These are phyloP conservation scores for Venturia nashicola DNA, from an alignment of 2,329 filamentous ascomycete genomes.

Conservation along the genomic window DNA sequence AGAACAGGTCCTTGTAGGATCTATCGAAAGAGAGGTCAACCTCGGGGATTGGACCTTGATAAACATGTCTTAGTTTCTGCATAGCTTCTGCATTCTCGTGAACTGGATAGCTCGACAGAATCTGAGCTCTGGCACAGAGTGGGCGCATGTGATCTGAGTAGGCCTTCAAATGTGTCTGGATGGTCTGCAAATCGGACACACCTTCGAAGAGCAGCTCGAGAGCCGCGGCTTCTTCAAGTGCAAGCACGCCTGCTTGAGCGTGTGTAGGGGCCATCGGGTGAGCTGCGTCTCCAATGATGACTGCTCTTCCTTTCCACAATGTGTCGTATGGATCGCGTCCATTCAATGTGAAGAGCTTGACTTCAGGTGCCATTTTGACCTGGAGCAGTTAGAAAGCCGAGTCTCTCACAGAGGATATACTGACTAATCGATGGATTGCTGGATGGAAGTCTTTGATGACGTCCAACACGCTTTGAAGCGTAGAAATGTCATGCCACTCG, in stretches of 20 bases:
- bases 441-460: slow-evolving; percentile 2
- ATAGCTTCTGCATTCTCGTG: neutral
- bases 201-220: neutral
- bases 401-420: neutral
- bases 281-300: slow-evolving; percentile 2
- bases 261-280: slow-evolving; percentile 2
- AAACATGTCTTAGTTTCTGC: neutral
- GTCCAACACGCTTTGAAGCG: neutral
- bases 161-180: neutral
- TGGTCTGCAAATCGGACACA: neutral
- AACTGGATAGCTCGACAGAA: neutral
- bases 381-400: neutral
- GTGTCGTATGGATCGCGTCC: neutral
- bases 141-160: neutral
- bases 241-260: neutral
- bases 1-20: neutral
- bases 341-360: neutral
- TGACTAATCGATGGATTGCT: neutral
- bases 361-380: neutral
- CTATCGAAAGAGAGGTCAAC: neutral
- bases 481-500: neutral
- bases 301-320: neutral
- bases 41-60: neutral
- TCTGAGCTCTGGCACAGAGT: neutral
- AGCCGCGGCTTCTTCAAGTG: slow-evolving; percentile 1